Conservation (phyloP, 208 protist genomes). For the Tritrichomonas foetus region DNA sequence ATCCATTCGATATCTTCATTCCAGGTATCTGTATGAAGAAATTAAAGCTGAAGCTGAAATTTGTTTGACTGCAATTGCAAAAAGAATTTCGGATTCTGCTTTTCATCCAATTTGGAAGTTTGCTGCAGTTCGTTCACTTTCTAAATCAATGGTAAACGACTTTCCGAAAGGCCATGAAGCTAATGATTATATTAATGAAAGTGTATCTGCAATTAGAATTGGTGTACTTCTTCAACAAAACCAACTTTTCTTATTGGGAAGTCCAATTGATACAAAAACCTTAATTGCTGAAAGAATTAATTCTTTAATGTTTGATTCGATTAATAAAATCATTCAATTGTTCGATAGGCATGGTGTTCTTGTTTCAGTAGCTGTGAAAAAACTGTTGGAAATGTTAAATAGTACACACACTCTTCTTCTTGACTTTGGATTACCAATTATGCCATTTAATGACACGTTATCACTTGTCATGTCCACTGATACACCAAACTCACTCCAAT, state of each 20-base stretch:
- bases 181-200: neutral
- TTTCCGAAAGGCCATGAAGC: too few species aligned
- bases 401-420: neutral
- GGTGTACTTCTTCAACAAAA: neutral
- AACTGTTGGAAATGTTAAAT: neutral
- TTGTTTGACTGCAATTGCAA: neutral
- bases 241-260: neutral
- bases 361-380: neutral
- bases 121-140: neutral
- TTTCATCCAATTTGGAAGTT: neutral
- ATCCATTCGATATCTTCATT: neutral
- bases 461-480: neutral
- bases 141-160: neutral
- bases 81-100: neutral
- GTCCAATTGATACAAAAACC: slow-evolving; percentile 1
- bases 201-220: neutral
- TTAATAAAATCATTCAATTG: too few species aligned
- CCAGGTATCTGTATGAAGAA: neutral
- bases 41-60: neutral
- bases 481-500: neutral
- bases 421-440: neutral
- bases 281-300: neutral
- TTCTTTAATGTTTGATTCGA: too few species aligned
- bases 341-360: neutral
- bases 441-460: neutral